Conservation (phyloP, 2,329 filamentous ascomycete genomes). For the Trichoderma harzianum region DNA sequence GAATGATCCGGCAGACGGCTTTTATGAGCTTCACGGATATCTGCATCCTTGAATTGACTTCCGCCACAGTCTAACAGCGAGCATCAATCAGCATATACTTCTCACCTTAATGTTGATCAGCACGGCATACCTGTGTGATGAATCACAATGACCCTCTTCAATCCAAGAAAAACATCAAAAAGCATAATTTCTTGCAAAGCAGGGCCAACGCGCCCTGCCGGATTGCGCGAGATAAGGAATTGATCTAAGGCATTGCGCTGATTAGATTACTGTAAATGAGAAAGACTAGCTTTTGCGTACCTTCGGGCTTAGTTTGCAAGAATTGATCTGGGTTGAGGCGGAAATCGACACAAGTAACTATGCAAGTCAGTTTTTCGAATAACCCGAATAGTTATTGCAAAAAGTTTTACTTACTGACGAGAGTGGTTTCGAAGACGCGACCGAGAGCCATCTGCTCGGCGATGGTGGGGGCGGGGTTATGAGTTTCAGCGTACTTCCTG, state of each 20-base stretch:
- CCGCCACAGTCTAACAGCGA: not conserved
- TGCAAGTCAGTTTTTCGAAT: not conserved
- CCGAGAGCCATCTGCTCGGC: not conserved
- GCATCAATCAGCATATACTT: not conserved
- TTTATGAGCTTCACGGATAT: not conserved
- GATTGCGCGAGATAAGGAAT: not conserved
- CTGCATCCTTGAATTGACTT: not conserved
- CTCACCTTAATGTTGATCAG: not conserved
- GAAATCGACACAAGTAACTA: not conserved
- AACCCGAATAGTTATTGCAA: not conserved
- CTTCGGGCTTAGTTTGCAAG: not conserved
- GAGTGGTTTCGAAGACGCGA: not conserved
- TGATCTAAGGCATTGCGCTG: not conserved
- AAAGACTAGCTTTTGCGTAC: not conserved
- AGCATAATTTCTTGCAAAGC: not conserved
- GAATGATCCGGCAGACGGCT: not conserved
- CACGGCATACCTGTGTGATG: not conserved
- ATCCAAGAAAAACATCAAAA: not conserved
- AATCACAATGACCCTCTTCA: not conserved
- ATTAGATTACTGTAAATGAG: not conserved
- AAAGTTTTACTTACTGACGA: not conserved
- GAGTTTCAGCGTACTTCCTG: not conserved
- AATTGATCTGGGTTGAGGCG: not conserved
- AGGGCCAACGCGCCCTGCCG: not conserved
- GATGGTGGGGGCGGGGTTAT: not conserved